Base-by-base conservation (phyloP, 192 early-diverging fungal species). In the Coemansia sp. region DNA sequence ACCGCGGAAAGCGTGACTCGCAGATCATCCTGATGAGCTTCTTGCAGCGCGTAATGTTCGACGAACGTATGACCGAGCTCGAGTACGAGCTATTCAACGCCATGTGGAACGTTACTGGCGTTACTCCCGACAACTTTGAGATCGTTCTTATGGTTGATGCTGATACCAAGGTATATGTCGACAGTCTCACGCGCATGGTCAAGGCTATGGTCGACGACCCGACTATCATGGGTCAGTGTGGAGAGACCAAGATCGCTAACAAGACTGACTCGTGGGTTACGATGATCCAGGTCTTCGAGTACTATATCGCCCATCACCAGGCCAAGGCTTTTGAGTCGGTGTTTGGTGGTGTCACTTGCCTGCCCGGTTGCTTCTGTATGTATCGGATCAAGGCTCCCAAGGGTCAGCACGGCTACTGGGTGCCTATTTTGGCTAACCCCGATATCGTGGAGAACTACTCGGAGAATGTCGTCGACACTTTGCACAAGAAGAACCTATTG, bases 291-390 rank as follows among this genome's bases (percentile, higher is more conserved):
- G 95, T 99, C 34, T 98, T 97, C 81, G 97, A 99, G 85, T 98
- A 98, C 88, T 98, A 93, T 84, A 97, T 98, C 68, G 93, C 92
- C 39, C 97, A 98, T 81, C 97, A 98, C 74, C 88, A 97, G 64
- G 89, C 95, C 66, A 98, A 98, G 82, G 95, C 97, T 0, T 98
- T 98, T 49, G 97, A 98, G 86, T 98, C 97, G 11, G 87, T 98
- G 38, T 98, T 98, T 77, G 97, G 97, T 4, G 93, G 92, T 9
- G 97, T 98, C 15, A 98, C 97, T 5, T 99, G 98, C 87, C 86
- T 99, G 49, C 97, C 97, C n/a, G 97, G 97, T 62, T 98, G 98
- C 89, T 99, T 99, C 92, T 96, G 91, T 78, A 99, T 99, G 98
- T 99, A 99, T 78, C 93, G 98, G 65, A 91, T 99, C 50, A 89